Evolutionary conservation across 495 filamentous ascomycete genomes (phyloP), one percentile per base, ranked within the genome.

Genomic region (Zalerion maritima): DNA sequence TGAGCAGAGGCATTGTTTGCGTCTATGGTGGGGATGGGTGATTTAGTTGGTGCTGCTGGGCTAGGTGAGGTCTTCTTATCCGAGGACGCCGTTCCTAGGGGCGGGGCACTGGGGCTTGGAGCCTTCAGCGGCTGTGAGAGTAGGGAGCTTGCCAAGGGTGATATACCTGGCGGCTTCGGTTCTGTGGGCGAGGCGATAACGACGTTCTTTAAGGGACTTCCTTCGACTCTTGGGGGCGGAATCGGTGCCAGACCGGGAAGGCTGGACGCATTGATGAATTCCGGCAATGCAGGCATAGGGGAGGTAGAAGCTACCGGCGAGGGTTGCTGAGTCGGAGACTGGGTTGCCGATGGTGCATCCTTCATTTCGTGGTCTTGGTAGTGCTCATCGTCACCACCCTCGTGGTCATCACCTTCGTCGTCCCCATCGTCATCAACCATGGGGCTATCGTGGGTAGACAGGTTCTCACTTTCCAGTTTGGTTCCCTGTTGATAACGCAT

Each of bases 361-460:
- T 32, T 24, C 31, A 47, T 46, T 13, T 51, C 50, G 24, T 36
- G 35, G 11, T 38, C 45, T 6, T 31, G 34, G 11, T 41, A 38
- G 16, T 40, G 39, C 12, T 37, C 31, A 10, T 34, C 39, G 30
- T 50, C 54, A 41, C 72, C 49, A 31, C 62, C 50, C 52, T 69
- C 41, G 16, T 62, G 63, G 42, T 55, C 67, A 47, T 69, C 52
- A 34, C 74, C 72, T 21, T 69, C 73, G 14, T 60, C 68, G 19
- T 70, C 61, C 19, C 67, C 69, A 8, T 51, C 54, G 4, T 56
- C 62, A 21, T 78, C 75, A 1, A 69, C 45, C 58, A 67, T 58
- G 28, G 59, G 50, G 33, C 50, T 47, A 28, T 63, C 49, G 36
- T 58, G 45, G 33, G 56, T 50, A 28, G 51, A 35, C 31, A 42